These are phyloP conservation scores for Nissolia schottii DNA, from an alignment of 306 rosid genomes.

Conservation along the genomic window DNA sequence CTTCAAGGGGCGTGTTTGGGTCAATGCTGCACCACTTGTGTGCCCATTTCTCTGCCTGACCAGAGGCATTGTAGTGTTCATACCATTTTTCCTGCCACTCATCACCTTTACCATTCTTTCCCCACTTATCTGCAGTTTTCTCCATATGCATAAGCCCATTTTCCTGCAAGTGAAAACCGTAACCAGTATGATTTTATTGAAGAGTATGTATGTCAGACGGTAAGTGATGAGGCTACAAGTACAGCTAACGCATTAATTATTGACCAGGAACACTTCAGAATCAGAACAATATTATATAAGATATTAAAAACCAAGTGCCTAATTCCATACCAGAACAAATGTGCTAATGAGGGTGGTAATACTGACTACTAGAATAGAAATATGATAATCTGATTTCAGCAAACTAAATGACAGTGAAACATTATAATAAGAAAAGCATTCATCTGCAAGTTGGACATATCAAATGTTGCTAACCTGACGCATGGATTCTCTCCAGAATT, in stretches of 20 bases:
- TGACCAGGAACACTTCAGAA: not conserved
- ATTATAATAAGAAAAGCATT: not conserved
- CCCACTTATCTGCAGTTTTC: slow-evolving; percentile 99
- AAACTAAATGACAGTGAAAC: not conserved
- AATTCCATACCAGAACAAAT: not conserved
- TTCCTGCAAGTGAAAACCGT: slow-evolving; percentile 49
- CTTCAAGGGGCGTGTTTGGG: slow-evolving; percentile 69
- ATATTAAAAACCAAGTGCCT: not conserved
- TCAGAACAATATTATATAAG: not conserved
- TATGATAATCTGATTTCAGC: not conserved
- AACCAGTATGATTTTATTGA: not conserved
- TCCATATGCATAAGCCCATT: slow-evolving; percentile 69
- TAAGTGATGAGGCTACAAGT: not conserved
- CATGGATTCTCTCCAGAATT: slow-evolving; percentile 90
- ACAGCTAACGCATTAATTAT: not conserved
- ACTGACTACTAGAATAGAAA: not conserved
- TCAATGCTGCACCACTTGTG: slow-evolving; percentile 97
- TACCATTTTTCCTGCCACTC: slow-evolving; percentile 99
- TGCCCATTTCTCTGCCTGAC: slow-evolving; percentile 89
- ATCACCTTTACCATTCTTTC: slow-evolving; percentile 64
- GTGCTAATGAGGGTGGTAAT: not conserved
- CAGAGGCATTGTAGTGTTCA: slow-evolving; percentile 71
- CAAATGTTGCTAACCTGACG: slow-evolving; percentile 52
- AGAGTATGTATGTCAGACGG: not conserved
- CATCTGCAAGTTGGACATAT: not conserved